These are phyloP conservation scores for Oryza meridionalis DNA, from an alignment of 176 grass and related monocot genomes.

Conservation along the genomic window DNA sequence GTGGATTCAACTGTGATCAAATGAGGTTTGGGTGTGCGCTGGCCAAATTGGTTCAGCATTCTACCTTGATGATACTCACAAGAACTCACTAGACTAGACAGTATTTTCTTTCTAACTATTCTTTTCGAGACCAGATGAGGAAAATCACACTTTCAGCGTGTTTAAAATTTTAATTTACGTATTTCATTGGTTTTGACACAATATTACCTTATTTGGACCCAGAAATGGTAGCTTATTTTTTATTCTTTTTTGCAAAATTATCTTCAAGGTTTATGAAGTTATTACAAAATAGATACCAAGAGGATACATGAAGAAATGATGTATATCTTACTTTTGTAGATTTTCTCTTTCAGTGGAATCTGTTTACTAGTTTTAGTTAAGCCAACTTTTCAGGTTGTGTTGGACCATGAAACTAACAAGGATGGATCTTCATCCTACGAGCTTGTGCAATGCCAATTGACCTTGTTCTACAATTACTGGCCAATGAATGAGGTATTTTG, in stretches of 20 bases:
- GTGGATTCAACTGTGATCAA: not conserved
- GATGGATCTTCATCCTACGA: constrained; percentile 61
- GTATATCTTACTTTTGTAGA: not conserved
- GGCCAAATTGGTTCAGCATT: not conserved
- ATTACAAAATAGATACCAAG: not conserved
- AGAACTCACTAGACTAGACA: not conserved
- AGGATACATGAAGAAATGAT: not conserved
- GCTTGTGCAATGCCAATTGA: constrained; percentile 73
- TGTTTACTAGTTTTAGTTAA: constrained; percentile 25
- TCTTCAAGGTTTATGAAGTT: not conserved
- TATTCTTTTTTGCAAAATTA: not conserved
- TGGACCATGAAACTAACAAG: constrained; percentile 50
- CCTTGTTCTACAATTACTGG: constrained; percentile 88
- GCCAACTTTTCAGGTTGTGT: constrained; percentile 53
- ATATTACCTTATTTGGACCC: not conserved
- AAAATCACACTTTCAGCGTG: not conserved
- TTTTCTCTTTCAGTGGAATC: constrained; percentile 1
- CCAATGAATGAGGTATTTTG: constrained; percentile 80
- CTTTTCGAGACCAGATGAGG: constrained; percentile 14
- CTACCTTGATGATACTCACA: not conserved
- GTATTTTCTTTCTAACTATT: not conserved
- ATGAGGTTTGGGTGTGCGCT: not conserved
- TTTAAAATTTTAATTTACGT: constrained; percentile 14
- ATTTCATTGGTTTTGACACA: not conserved
- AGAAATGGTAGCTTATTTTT: not conserved